Conservation (phyloP, 192 early-diverging fungal genomes). For the Coemansia sp. region DNA sequence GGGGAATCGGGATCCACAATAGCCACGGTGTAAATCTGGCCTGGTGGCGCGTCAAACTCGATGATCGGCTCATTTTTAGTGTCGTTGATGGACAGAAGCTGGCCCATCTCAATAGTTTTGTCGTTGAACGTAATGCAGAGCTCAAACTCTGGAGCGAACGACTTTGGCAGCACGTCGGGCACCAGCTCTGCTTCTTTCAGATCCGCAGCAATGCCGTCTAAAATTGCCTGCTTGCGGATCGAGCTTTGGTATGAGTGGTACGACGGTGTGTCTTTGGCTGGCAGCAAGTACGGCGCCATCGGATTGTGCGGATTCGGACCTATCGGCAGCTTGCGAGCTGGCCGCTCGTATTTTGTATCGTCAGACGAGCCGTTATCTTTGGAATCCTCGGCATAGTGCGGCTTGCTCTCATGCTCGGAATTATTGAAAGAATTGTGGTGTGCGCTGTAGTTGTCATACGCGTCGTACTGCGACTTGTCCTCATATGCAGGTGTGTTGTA, state of each 20-base stretch:
- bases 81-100: constrained; percentile 25
- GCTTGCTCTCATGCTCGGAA: background rate
- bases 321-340: background rate
- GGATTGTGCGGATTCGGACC: constrained; percentile 11
- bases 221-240: background rate
- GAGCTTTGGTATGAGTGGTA: background rate
- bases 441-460: background rate
- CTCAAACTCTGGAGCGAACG: constrained; percentile 30
- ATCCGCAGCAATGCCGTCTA: background rate
- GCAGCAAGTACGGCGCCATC: constrained; percentile 10
- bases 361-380: background rate
- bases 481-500: background rate
- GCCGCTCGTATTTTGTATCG: background rate
- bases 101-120: constrained; percentile 15
- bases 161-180: constrained; percentile 14
- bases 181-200: constrained; percentile 13
- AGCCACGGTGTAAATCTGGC: constrained; percentile 19
- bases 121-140: constrained; percentile 13
- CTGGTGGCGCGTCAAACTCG: constrained; percentile 26
- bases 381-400: no score
- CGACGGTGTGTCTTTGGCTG: background rate
- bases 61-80: constrained; percentile 19
- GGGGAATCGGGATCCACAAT: constrained; percentile 41
- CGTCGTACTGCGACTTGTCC: background rate
- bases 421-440: background rate